Percentiles rank a stretch among this genome's conserved stretches.
Evolutionary conservation across 108 stramenopile genomes (phyloP).

Genomic region (Bacterosira constricta): DNA sequence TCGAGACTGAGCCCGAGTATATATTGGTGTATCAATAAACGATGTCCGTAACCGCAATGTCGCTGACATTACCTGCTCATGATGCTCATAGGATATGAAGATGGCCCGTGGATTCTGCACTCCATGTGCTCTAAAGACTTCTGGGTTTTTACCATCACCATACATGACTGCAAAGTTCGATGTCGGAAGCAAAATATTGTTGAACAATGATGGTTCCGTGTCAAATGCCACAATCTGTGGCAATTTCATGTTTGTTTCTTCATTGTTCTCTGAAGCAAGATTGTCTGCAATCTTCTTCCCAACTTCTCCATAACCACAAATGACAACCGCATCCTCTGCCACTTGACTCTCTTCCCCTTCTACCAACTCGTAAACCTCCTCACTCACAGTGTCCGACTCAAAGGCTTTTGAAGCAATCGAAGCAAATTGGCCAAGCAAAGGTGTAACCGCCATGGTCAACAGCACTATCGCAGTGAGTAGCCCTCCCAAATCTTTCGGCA

Average conservation of each 20-base stretch:
- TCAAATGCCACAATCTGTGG: conserved; percentile 69
- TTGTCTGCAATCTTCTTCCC: conserved; percentile 49
- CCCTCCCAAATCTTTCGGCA: conserved; percentile 57
- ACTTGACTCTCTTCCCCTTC: conserved; percentile 41
- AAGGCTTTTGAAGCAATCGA: conserved; percentile 39
- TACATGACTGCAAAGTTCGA: conserved; percentile 49
- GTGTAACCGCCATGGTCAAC: conserved; percentile 79
- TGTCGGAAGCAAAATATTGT: conserved; percentile 38
- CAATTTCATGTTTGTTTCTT: neutral
- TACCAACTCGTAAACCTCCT: neutral
- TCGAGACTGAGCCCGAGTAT: conserved; percentile 50
- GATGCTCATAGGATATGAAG: conserved; percentile 63
- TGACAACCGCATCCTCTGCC: conserved; percentile 63
- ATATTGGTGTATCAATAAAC: conserved; percentile 59
- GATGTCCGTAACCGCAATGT: conserved; percentile 50
- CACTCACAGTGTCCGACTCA: neutral
- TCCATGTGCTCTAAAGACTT: conserved; percentile 57
- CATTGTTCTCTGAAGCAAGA: conserved; percentile 18
- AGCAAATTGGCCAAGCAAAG: conserved; percentile 67
- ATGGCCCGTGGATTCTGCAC: conserved; percentile 58
- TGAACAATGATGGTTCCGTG: conserved; percentile 46
- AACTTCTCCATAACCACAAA: conserved; percentile 67
- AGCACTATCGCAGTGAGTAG: conserved; percentile 69
- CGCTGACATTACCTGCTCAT: neutral
- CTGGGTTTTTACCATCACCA: conserved; percentile 63